Conservation (phyloP, 495 filamentous ascomycete species). For the Lasiosphaeria miniovina region DNA sequence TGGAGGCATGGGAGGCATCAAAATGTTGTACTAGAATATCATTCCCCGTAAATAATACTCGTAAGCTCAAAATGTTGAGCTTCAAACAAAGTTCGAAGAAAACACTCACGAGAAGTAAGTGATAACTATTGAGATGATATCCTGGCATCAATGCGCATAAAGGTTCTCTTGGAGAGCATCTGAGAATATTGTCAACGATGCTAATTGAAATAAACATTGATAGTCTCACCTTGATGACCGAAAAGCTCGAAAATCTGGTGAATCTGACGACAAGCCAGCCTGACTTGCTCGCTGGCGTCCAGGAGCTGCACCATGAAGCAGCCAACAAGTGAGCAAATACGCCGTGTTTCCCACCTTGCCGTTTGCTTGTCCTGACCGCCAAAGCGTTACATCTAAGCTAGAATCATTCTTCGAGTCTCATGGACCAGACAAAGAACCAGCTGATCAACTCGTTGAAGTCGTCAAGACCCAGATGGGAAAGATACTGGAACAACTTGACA, state of each 20-base stretch:
- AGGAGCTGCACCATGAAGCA: background rate
- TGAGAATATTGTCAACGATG: too few relatives aligned
- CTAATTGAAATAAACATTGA: too few relatives aligned
- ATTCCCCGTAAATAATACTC: too few relatives aligned
- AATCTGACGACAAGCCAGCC: too few relatives aligned
- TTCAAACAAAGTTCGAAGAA: constrained; percentile 10
- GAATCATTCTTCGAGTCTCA: constrained; percentile 14
- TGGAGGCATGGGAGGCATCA: too few relatives aligned
- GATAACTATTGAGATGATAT: background rate
- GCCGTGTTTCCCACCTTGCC: background rate
- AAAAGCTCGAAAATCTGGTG: too few relatives aligned
- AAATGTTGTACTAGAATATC: too few relatives aligned
- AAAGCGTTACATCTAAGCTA: constrained; percentile 20
- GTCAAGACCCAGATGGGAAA: constrained; percentile 16
- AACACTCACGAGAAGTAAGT: constrained; percentile 13
- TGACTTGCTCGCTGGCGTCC: background rate
- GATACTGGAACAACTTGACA: constrained; percentile 19
- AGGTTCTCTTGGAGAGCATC: too few relatives aligned
- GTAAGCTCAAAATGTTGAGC: constrained; percentile 6
- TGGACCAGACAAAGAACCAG: background rate
- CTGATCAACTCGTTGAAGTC: constrained; percentile 7
- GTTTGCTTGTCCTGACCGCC: constrained; percentile 10
- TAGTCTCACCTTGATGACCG: too few relatives aligned
- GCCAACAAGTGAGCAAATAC: background rate
- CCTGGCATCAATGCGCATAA: background rate